Evolutionary conservation across 257 asterid species (phyloP), one percentile per base, ranked within the genome.

Genomic region (Rehmannia glutinosa): DNA sequence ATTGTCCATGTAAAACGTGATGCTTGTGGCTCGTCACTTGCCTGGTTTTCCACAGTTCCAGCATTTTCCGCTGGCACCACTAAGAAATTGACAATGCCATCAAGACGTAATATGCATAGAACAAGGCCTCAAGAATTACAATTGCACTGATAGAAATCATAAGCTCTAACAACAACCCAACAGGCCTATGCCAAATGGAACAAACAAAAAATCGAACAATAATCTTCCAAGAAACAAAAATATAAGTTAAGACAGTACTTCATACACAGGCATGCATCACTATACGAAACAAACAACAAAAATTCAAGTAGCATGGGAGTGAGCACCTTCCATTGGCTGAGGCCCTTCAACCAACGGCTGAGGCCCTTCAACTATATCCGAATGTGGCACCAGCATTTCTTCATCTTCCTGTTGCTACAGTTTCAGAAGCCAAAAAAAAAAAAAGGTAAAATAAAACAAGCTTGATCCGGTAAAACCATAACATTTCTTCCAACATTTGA

Each of bases 241-340:
- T 1, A 27, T 19, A 62, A 59, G 53, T 13, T 32, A 21, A 38
- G 67, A 65, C 51, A 16, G 13, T 24, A 36, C 64, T 47, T 39
- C 56, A 69, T 16, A 15, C 15, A 15, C 36, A 24, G 53, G 49
- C 50, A 64, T 39, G 71, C 64, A 56, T 57, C 61, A 42, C 9
- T 32, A 28, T 43, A 59, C 38, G 12, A 45, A 33, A 17, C 13
- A 64, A 9, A 35, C 19, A 53, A 50, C 30, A 68, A 8, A 27
- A 71, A 43, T 24, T 10, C 24, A 23, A 43, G 63, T 43, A 57
- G 49, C 54, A 36, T 10, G 30, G 35, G 21, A 27, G 17, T 56
- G 41, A 51, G 21, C 62, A 91, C 99, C 98, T 94, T 94, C 99
- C 98, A 94, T 91, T 7, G 97, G 99, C 85, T 83, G 98, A 28